Base-by-base conservation (phyloP, 2,329 filamentous ascomycete species). In the Paecilomyces niveus region DNA sequence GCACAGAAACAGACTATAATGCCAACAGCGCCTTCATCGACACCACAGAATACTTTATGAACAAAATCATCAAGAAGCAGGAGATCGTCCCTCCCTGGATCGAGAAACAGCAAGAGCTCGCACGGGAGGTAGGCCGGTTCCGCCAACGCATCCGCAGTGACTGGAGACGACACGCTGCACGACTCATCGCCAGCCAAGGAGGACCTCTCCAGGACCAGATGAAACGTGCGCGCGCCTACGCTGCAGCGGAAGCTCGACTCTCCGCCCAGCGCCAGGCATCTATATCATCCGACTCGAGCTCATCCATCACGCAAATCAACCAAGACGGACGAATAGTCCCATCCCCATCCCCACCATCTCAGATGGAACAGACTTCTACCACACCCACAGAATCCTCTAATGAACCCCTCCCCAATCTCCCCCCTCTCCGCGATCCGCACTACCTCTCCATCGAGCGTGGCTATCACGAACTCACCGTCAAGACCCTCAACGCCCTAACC, bases 11-110 rank as follows among this genome's bases (percentile, higher is more conserved):
- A n/a, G 92, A 97, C 65, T 79, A 89, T 55, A 86, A 90, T 63
- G 89, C 90, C 0, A 88, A 88, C 65, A 95, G 89, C 65, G 92
- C 94, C 0, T 97, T 96, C 68, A 85, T 97, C 58, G 91, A 97
- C 69, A 97, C 93, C 0, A 97, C 94, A 0, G 93, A 97, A 74
- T 97, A 97, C 72, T 90, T 97, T 67, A 89, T 97, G 88, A 97
- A 99, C 76, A 94, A 95, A 76, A 97, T 97, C 79, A 97, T 99
- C 62, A 90, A 97, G 76, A 88, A 89, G 59, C 94, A 99, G 74
- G 92, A 96, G 21, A 90, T 97, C 60, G 90, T 96, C 0, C 94
- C 94, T 0, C 93, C 93, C 0, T 99, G 94, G 94, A 97, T 99
- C 60, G 94, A 99, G 75, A 97, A 97, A 76, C 94, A 99, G 72